These are phyloP conservation scores for Exophiala sideris DNA, from an alignment of 2,329 filamentous ascomycete species.

Conservation along the genomic window DNA sequence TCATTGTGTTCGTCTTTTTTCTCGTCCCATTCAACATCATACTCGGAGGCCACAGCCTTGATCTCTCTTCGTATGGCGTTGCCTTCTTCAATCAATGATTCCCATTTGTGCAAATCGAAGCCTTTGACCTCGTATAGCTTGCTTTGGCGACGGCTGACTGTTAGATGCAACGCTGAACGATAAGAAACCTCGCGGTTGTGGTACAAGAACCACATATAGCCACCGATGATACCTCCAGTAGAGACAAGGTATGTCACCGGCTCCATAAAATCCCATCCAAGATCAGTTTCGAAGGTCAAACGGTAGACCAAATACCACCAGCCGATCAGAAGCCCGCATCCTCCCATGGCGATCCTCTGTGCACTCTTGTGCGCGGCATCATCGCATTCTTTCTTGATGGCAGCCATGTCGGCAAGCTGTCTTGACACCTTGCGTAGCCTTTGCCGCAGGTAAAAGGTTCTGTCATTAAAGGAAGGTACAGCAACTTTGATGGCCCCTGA, in stretches of 20 bases:
- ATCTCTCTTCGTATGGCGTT: constrained; percentile 76
- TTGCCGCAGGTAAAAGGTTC: constrained; percentile 84
- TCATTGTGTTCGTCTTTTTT: constrained; percentile 67
- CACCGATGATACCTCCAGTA: constrained; percentile 80
- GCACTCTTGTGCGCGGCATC: constrained; percentile 70
- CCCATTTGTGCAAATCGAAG: constrained; percentile 75
- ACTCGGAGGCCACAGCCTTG: constrained; percentile 75
- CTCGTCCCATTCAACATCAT: constrained; percentile 89
- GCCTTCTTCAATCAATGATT: constrained; percentile 72
- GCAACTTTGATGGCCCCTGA: constrained; percentile 67
- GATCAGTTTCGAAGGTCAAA: constrained; percentile 65
- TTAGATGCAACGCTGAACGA: constrained; percentile 80
- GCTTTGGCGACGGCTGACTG: constrained; percentile 72
- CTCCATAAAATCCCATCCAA: constrained; percentile 89
- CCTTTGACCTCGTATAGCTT: constrained; percentile 72
- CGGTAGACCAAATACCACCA: constrained; percentile 83
- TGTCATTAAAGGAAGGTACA: constrained; percentile 82
- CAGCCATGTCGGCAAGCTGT: constrained; percentile 65
- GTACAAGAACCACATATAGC: constrained; percentile 91
- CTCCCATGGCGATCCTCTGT: constrained; percentile 73
- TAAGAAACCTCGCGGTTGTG: constrained; percentile 88
- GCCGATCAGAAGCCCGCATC: constrained; percentile 66
- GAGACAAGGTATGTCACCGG: constrained; percentile 67
- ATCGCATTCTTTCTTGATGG: constrained; percentile 80
- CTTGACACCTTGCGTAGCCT: constrained; percentile 68